Evolutionary conservation across 352 stramenopile species (phyloP).

Genomic region (Globisporangium nagaii): DNA sequence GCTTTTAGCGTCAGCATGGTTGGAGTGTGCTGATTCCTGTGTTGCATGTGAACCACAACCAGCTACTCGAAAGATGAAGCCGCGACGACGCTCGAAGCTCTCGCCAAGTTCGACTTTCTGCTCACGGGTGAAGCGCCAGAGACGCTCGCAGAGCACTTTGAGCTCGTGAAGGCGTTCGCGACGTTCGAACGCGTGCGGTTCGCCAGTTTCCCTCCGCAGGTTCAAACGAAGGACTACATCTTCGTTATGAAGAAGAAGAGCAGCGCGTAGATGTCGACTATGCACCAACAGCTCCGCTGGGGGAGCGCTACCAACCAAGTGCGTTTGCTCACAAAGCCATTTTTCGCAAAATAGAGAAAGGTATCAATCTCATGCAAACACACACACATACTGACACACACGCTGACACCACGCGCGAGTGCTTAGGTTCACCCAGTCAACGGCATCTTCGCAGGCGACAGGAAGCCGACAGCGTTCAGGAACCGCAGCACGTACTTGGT

Average conservation of each 20-base stretch:
- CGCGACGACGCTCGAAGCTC: conserved; percentile 32
- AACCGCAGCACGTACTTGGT: conserved; percentile 48
- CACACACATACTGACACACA: too few relatives aligned
- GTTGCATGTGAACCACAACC: not conserved
- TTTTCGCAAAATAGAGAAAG: too few relatives aligned
- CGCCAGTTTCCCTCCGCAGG: conserved; percentile 24
- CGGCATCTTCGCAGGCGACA: conserved; percentile 30
- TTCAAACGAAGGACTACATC: conserved; percentile 46
- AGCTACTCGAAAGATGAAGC: conserved; percentile 82
- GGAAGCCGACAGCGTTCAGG: conserved; percentile 35
- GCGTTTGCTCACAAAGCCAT: too few relatives aligned
- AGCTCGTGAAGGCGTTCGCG: conserved; percentile 40
- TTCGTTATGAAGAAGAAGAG: conserved; percentile 50
- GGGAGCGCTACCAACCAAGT: too few relatives aligned
- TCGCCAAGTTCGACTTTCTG: conserved; percentile 58
- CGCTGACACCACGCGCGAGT: too few relatives aligned
- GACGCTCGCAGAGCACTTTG: conserved; percentile 32
- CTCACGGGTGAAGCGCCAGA: conserved; percentile 41
- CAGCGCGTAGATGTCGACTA: too few relatives aligned
- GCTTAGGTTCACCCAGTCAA: not conserved
- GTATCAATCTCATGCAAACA: too few relatives aligned
- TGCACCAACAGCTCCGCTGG: too few relatives aligned
- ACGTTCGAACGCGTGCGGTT: conserved; percentile 39
- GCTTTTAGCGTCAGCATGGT: too few relatives aligned
- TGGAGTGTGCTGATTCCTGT: not conserved